Conservation (phyloP, 805 yeast species). For the Teunomyces panamensis region DNA sequence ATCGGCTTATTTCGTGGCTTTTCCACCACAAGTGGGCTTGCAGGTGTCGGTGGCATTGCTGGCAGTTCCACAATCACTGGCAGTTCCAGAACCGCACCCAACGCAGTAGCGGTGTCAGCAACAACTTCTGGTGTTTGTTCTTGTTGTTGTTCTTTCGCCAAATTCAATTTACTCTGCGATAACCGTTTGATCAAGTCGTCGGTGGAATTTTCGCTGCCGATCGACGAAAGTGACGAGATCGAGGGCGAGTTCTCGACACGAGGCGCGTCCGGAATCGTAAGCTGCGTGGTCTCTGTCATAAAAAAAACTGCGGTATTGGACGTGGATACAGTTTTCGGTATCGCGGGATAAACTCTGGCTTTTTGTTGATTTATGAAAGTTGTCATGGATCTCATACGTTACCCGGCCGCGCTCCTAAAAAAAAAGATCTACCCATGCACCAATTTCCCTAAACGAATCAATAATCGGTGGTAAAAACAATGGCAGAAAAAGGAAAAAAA, state of each 20-base stretch:
- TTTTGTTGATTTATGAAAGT: too few species aligned
- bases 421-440: too few species aligned
- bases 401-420: too few species aligned
- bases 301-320: background rate
- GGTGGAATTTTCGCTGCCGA: conserved; percentile 20
- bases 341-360: too few species aligned
- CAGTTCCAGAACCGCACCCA: background rate
- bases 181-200: conserved; percentile 20
- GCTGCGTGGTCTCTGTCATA: background rate
- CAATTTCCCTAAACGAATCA: too few species aligned
- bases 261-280: background rate
- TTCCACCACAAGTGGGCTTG: background rate
- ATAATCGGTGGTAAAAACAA: background rate
- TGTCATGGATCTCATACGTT: too few species aligned
- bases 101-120: background rate
- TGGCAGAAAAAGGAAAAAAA: background rate
- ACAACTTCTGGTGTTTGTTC: background rate
- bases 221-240: conserved; percentile 23
- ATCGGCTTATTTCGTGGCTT: conserved; percentile 22
- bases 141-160: background rate
- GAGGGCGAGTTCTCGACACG: conserved; percentile 11
- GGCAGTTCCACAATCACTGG: background rate
- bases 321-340: background rate
- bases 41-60: background rate
- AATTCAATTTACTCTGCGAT: conserved; percentile 3